These are phyloP conservation scores for Isatis tinctoria DNA, from an alignment of 345 rosid genomes.

Conservation along the genomic window DNA sequence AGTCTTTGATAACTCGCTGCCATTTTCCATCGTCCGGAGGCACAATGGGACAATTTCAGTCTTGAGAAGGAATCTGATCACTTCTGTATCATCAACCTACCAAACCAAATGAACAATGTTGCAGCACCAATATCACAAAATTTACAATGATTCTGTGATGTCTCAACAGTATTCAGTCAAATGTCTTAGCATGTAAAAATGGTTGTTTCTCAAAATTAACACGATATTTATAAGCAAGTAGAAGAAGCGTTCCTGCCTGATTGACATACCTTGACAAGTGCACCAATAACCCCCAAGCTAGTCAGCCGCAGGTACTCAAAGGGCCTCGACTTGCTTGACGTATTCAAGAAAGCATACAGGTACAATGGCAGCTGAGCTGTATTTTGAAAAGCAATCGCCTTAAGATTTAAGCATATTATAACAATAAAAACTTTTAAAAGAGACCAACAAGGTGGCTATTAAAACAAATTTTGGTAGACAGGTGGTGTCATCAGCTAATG, in stretches of 20 bases:
- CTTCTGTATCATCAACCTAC: conserved; percentile 44
- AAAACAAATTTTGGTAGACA: neutral
- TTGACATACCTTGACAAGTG: conserved; percentile 50
- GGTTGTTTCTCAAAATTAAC: conserved; percentile 15
- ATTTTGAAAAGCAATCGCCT: conserved; percentile 2
- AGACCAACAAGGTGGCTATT: neutral
- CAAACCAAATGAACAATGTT: conserved; percentile 14
- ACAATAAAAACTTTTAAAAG: neutral
- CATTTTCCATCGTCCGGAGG: conserved; percentile 47
- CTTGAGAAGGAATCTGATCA: conserved; percentile 37
- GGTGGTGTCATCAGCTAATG: neutral
- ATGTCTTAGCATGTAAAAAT: neutral
- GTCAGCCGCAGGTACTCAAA: conserved; percentile 49
- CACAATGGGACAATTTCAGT: conserved; percentile 44
- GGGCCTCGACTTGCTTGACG: conserved; percentile 28
- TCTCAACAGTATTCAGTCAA: conserved; percentile 1
- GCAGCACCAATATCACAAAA: neutral
- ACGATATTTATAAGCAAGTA: neutral
- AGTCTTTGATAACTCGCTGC: conserved; percentile 43
- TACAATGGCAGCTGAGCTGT: conserved; percentile 49
- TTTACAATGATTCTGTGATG: neutral
- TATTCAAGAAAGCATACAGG: conserved; percentile 47
- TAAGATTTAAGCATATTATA: neutral
- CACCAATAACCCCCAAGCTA: conserved; percentile 61
- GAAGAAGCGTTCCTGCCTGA: conserved; percentile 2